Conservation (phyloP, 2,329 filamentous ascomycete species). For the Triangularia verruculosa region DNA sequence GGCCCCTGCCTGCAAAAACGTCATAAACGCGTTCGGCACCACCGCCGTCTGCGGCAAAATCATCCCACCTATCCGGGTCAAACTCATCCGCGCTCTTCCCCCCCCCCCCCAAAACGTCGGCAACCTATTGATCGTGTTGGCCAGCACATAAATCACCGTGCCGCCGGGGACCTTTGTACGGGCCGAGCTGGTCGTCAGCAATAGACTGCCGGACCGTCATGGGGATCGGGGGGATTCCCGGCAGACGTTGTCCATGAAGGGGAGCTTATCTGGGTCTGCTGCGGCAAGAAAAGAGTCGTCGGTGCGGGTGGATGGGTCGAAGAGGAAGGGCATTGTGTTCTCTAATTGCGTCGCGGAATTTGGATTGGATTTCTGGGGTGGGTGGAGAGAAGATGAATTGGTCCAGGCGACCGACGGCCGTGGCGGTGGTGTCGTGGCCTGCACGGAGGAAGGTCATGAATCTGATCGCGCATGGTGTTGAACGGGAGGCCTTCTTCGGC, state of each 20-base stretch:
- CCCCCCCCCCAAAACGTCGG: constrained; percentile 24
- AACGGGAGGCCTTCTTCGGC: constrained; percentile 37
- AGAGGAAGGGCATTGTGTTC: constrained; percentile 35
- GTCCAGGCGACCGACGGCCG: constrained; percentile 30
- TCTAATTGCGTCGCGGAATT: constrained; percentile 29
- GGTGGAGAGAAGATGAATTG: constrained; percentile 28
- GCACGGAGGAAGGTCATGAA: constrained; percentile 36
- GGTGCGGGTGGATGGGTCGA: constrained; percentile 34
- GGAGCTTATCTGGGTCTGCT: constrained; percentile 39
- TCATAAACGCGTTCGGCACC: constrained; percentile 25
- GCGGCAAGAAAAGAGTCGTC: constrained; percentile 31
- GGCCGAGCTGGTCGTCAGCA: constrained; percentile 38
- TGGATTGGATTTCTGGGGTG: constrained; percentile 27
- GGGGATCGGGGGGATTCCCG: constrained; percentile 45
- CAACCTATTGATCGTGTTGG: constrained; percentile 33
- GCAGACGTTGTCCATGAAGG: constrained; percentile 46
- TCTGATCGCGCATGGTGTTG: constrained; percentile 35
- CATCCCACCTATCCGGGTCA: constrained; percentile 25
- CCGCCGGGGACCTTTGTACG: constrained; percentile 41
- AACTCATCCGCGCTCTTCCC: constrained; percentile 24
- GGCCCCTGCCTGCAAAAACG: constrained; percentile 27
- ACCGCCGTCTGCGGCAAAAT: constrained; percentile 19
- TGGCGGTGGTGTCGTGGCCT: constrained; percentile 36
- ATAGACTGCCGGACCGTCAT: constrained; percentile 44
- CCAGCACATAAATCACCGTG: constrained; percentile 42